Base-by-base conservation (phyloP, 2,329 filamentous ascomycete species). In the Zopfia rhizophila region DNA sequence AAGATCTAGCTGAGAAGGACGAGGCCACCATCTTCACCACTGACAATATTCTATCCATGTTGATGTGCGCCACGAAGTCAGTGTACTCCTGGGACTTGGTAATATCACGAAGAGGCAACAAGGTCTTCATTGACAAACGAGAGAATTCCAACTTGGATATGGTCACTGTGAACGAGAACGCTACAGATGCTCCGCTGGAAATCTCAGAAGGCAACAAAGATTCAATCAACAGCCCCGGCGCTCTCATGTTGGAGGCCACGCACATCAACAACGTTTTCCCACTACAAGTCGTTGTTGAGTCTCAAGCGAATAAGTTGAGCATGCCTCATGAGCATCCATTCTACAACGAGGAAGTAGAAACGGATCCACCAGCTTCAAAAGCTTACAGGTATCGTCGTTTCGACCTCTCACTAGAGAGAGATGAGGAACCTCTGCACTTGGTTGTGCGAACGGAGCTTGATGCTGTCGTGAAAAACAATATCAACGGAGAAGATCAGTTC, bases 221-320 rank as follows among this genome's bases (percentile, higher is more conserved):
- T 71, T 81, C 83, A 57, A 88, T 99, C 77, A 99, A 99, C 84
- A 91, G 91, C 68, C 94, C 94, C n/a, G 78, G 81, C 43, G 91
- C 92, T 41, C 86, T 99, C 46, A 93, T 95, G 67, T 88, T 97
- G 74, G 94, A 99, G 78, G 94, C 94, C 43, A 99, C 94, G 39
- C 95, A 97, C 80, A 99, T 99, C 84, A 99, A 99, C 85, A 94
- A 97, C 83, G 96, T 97, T 81, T 99, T 99, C 75, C 89, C 91
- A 61, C 90, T 96, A 75, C 94, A 99, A 80, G 91, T 95, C 38
- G 92, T 99, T 58, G 75, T 85, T 63, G 94, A 99, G 80, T 88
- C 82, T 60, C 84, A 91, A 55, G 82, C 78, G 53, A 79, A 85
- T 71, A 95, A 94, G 81, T 81, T 91, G 56, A 84, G 89, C 61